phyloP scores from a whole-genome alignment of 192 early-diverging fungal species.

The Podila horticola region DNA sequence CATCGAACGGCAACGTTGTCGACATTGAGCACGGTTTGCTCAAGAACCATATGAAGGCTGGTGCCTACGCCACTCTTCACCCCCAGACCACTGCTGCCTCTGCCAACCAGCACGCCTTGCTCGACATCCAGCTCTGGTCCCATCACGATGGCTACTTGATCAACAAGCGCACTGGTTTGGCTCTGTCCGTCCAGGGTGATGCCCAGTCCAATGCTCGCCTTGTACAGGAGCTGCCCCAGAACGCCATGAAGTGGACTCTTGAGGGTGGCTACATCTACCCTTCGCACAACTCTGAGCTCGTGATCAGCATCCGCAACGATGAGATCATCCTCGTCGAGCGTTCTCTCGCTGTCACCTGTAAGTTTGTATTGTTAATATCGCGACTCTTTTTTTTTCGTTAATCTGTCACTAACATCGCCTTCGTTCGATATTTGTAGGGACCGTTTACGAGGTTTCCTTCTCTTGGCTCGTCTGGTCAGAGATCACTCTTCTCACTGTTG shows the following conservation, averaged over 20 bases:
- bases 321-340: constrained; percentile 42
- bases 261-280: constrained; percentile 46
- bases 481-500: constrained; percentile 20
- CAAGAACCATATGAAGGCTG: constrained; percentile 46
- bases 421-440: neutral
- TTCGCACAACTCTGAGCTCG: constrained; percentile 24
- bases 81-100: constrained; percentile 48
- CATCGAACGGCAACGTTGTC: constrained; percentile 37
- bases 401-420: neutral
- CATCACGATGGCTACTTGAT: constrained; percentile 49
- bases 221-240: constrained; percentile 37
- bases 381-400: neutral
- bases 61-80: constrained; percentile 37
- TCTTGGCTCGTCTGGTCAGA: constrained; percentile 44
- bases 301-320: constrained; percentile 39
- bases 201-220: constrained; percentile 28
- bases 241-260: constrained; percentile 41
- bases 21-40: constrained; percentile 39
- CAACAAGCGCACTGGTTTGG: constrained; percentile 52
- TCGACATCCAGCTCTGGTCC: constrained; percentile 52
- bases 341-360: constrained; percentile 23
- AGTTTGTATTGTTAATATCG: neutral
- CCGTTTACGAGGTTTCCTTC: constrained; percentile 26
- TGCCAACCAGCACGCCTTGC: constrained; percentile 41
- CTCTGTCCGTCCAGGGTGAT: constrained; percentile 33